These are phyloP conservation scores for Endocarpon pusillum DNA, from an alignment of 495 filamentous ascomycete genomes.

Conservation along the genomic window DNA sequence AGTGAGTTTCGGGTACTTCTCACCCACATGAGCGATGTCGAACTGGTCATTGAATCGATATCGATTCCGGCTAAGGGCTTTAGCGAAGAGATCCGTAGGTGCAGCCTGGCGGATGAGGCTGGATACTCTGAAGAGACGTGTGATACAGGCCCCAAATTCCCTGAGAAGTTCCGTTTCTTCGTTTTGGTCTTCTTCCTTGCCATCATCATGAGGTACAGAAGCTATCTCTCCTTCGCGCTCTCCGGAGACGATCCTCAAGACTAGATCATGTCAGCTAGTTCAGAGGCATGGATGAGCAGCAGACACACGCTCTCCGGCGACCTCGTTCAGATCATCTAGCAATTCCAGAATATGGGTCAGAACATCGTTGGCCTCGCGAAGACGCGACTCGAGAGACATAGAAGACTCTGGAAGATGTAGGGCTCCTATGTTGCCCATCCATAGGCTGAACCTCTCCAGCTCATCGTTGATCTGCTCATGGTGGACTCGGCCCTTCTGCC, in stretches of 20 bases:
- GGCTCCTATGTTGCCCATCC: no score
- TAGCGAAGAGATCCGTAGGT: slow-evolving; percentile 9
- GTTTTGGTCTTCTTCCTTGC: slow-evolving; percentile 1
- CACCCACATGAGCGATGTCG: slow-evolving; percentile 10
- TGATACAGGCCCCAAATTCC: slow-evolving; percentile 4
- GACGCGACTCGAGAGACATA: no score
- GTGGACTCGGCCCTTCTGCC: no score
- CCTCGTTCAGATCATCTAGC: no score
- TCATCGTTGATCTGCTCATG: no score
- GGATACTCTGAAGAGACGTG: slow-evolving; percentile 9
- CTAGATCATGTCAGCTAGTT: no score
- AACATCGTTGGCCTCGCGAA: no score
- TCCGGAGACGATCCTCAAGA: slow-evolving; percentile 7
- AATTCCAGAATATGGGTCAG: no score
- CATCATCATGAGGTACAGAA: background rate
- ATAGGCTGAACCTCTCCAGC: no score
- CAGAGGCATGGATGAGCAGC: no score
- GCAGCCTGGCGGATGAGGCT: slow-evolving; percentile 10
- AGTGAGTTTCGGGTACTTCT: slow-evolving; percentile 9
- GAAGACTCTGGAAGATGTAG: no score
- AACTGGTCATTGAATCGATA: slow-evolving; percentile 7
- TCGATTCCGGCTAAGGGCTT: slow-evolving; percentile 2
- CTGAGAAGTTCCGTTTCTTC: slow-evolving; percentile 9
- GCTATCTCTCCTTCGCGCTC: slow-evolving; percentile 5
- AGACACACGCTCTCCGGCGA: no score